Conservation (phyloP, 345 rosid species). For the Corchorus olitorius region DNA sequence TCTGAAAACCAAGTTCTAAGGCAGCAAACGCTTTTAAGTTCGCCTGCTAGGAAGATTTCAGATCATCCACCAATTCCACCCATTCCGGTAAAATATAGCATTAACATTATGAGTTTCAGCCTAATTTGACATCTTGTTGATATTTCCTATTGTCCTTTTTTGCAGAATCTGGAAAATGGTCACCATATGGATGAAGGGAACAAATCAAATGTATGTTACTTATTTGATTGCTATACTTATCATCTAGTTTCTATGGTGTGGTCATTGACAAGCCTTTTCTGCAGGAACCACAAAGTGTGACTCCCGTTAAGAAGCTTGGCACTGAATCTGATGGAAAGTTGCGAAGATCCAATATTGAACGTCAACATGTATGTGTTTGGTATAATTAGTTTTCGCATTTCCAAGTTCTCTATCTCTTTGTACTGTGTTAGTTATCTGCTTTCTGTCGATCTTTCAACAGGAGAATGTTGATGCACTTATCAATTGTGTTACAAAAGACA, state of each 20-base stretch:
- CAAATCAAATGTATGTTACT: conserved; percentile 52
- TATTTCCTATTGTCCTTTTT: conserved; percentile 18
- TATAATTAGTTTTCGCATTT: conserved; percentile 17
- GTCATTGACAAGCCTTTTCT: conserved; percentile 21
- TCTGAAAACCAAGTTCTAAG: conserved; percentile 81
- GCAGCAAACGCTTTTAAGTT: conserved; percentile 61
- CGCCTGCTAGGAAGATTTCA: conserved; percentile 52
- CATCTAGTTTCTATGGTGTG: conserved; percentile 12
- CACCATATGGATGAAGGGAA: conserved; percentile 57
- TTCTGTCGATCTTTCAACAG: conserved; percentile 48
- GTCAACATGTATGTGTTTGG: conserved; percentile 71
- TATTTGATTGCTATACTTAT: conserved; percentile 19
- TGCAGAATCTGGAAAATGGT: conserved; percentile 90
- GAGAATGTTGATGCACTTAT: conserved; percentile 90
- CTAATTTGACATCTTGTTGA: conserved; percentile 19
- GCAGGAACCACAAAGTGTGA: conserved; percentile 71
- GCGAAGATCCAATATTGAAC: conserved; percentile 71
- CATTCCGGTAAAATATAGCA: conserved; percentile 45
- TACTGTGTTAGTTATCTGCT: conserved; percentile 17
- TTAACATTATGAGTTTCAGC: neutral
- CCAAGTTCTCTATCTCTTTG: conserved; percentile 13
- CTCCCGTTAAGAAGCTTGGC: conserved; percentile 62
- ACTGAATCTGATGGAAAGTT: conserved; percentile 70
- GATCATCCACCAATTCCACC: conserved; percentile 58
- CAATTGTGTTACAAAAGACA: conserved; percentile 63